A percentile compares a stretch with the other conserved stretches of the same genome.
Conservation (phyloP, 1,284 basidiomycete genomes). For the Porogramme epimiltina region DNA sequence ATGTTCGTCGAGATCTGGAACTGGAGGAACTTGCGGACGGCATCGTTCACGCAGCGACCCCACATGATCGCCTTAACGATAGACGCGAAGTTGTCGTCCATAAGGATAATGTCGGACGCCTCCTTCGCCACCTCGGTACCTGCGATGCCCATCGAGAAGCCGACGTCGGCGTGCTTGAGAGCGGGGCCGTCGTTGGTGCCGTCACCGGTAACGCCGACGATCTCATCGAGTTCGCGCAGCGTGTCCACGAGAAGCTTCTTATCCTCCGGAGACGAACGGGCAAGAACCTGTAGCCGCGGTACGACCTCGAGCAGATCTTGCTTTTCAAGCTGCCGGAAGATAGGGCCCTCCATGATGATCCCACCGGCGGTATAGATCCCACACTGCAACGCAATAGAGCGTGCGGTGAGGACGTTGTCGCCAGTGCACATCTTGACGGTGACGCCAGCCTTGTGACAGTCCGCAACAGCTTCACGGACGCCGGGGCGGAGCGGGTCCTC, state of each 20-base stretch:
- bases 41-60: slow-evolving; percentile 98
- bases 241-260: slow-evolving; percentile 93
- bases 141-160: slow-evolving; percentile 98
- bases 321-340: slow-evolving; percentile 62
- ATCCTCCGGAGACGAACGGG: slow-evolving; percentile 97
- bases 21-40: slow-evolving; percentile 96
- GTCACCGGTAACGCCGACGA: slow-evolving; percentile 97
- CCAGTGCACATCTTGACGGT: slow-evolving; percentile 98
- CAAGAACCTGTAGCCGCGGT: slow-evolving; percentile 76
- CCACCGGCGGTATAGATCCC: slow-evolving; percentile 93
- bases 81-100: slow-evolving; percentile 97
- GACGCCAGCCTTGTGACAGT: slow-evolving; percentile 91
- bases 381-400: slow-evolving; percentile 94
- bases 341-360: slow-evolving; percentile 95
- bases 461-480: slow-evolving; percentile 85
- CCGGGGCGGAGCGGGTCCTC: slow-evolving; percentile 94
- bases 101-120: slow-evolving; percentile 97
- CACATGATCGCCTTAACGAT: slow-evolving; percentile 98
- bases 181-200: slow-evolving; percentile 98
- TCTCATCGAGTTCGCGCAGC: slow-evolving; percentile 86
- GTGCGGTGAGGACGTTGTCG: slow-evolving; percentile 93
- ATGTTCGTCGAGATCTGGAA: slow-evolving; percentile 98
- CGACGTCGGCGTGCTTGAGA: slow-evolving; percentile 91
- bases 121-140: slow-evolving; percentile 99
- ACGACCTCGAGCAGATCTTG: slow-evolving; percentile 64